A percentile compares a stretch with the other conserved stretches of the same genome.
phyloP scores from a whole-genome alignment of 495 filamentous ascomycete genomes.

The Daldinia vernicosa region DNA sequence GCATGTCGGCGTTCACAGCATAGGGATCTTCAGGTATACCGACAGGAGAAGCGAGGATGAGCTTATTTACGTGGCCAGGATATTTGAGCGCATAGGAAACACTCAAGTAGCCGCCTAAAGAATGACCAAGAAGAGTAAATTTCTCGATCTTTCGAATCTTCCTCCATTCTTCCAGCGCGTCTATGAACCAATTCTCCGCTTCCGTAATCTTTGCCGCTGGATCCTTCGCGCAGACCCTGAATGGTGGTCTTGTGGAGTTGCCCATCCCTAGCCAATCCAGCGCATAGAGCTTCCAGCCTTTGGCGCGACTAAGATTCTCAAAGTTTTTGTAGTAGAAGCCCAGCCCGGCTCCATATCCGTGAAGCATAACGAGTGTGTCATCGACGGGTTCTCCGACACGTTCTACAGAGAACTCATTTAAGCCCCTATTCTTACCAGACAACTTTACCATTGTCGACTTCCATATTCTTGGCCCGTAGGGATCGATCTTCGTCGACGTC shows the following conservation, averaged over 20 bases:
- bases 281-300: conserved; percentile 90
- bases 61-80: conserved; percentile 90
- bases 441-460: conserved; percentile 84
- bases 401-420: conserved; percentile 95
- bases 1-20: conserved; percentile 81
- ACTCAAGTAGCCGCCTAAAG: conserved; percentile 91
- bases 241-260: conserved; percentile 82
- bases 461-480: conserved; percentile 87
- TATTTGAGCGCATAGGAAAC: conserved; percentile 97
- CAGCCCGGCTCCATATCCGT: conserved; percentile 94
- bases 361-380: conserved; percentile 91
- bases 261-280: conserved; percentile 96
- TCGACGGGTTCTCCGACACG: conserved; percentile 79
- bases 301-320: conserved; percentile 77
- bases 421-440: conserved; percentile 80
- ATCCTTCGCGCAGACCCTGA: conserved; percentile 83
- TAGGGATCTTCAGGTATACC: conserved; percentile 96
- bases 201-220: conserved; percentile 83
- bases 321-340: conserved; percentile 99
- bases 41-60: conserved; percentile 92
- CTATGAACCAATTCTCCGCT: conserved; percentile 95
- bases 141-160: conserved; percentile 85
- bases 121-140: conserved; percentile 93
- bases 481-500: conserved; percentile 69
- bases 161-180: conserved; percentile 96